A percentile compares a stretch with the other conserved stretches of the same genome.
Conservation (phyloP, 768 basidiomycete genomes). For the Trametes cinnabarina region DNA sequence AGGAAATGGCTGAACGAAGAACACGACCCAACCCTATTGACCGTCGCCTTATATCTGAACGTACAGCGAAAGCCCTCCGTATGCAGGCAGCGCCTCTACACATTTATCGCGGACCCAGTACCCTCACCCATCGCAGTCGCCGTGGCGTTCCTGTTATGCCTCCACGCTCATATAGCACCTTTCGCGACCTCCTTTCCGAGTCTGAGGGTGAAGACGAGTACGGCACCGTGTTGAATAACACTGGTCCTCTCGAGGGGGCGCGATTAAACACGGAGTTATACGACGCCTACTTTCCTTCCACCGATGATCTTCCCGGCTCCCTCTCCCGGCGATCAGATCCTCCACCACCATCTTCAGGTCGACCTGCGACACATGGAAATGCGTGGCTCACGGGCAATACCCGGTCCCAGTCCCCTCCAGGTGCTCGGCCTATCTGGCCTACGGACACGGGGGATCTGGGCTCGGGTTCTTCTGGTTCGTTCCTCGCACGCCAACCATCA, state of each 20-base stretch:
- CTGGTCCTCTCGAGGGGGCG: constrained; percentile 46
- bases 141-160: constrained; percentile 9
- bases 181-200: constrained; percentile 41
- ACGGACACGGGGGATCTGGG: constrained; percentile 2
- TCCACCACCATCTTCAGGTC: not conserved
- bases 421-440: not conserved
- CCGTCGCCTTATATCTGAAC: constrained; percentile 61
- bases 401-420: constrained; percentile 5
- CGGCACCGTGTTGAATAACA: constrained; percentile 46
- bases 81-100: constrained; percentile 52
- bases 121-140: not conserved
- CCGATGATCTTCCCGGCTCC: constrained; percentile 9
- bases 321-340: constrained; percentile 8
- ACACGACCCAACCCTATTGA: constrained; percentile 52
- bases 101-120: constrained; percentile 43
- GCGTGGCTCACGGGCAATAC: not conserved
- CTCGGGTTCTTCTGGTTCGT: not conserved
- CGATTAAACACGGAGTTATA: constrained; percentile 61
- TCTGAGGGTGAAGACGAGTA: constrained; percentile 63
- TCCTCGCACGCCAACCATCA: constrained; percentile 48
- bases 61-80: constrained; percentile 62
- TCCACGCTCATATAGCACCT: constrained; percentile 8
- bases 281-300: constrained; percentile 48
- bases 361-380: not conserved
- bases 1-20: constrained; percentile 80